phyloP scores from a whole-genome alignment of 805 yeast species.

The Wickerhamiella galacta region DNA sequence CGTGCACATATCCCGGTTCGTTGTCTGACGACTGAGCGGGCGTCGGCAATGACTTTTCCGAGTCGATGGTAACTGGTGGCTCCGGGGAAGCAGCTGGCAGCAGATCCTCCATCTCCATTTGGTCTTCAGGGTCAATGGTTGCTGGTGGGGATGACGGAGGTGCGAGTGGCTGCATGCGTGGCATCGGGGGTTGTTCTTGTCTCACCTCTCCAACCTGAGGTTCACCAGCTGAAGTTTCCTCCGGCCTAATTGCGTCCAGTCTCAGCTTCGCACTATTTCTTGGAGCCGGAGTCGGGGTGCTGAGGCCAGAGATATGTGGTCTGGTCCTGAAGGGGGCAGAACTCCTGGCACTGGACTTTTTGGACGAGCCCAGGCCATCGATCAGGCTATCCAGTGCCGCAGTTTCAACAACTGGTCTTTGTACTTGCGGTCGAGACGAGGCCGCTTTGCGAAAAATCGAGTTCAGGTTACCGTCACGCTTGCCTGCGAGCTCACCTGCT shows the following conservation, averaged over 20 bases:
- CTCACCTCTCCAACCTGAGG: too few relatives aligned
- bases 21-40: neutral
- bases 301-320: too few relatives aligned
- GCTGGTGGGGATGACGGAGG: conserved; percentile 2
- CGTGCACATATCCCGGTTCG: neutral
- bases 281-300: too few relatives aligned
- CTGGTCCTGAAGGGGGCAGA: too few relatives aligned
- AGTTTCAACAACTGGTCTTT: conserved; percentile 2
- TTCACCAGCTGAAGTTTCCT: too few relatives aligned
- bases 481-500: conserved; percentile 19
- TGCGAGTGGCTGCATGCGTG: too few relatives aligned
- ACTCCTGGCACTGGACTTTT: too few relatives aligned
- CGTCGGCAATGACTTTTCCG: neutral
- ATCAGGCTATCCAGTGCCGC: conserved; percentile 1
- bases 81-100: neutral
- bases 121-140: conserved; percentile 9
- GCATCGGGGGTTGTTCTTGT: too few relatives aligned
- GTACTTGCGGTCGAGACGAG: conserved; percentile 33
- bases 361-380: conserved; percentile 6
- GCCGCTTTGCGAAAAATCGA: conserved; percentile 25
- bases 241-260: too few relatives aligned
- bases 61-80: neutral
- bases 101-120: conserved; percentile 1
- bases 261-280: too few relatives aligned
- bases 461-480: conserved; percentile 18